These are phyloP conservation scores for Cornus controversa DNA, from an alignment of 148 eudicot genomes.

Conservation along the genomic window DNA sequence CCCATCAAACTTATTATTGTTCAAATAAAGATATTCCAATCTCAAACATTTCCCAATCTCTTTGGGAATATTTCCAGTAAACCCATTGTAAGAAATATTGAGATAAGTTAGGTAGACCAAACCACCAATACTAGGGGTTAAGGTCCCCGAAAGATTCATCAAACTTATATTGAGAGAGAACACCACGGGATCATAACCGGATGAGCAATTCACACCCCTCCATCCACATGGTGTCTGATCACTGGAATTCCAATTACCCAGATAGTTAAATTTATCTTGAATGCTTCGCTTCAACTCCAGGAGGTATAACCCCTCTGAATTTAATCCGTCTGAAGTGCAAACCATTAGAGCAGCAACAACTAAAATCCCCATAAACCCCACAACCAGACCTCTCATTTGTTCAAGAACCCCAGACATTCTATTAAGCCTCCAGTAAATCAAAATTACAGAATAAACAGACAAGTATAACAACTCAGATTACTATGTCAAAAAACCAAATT, in stretches of 20 bases:
- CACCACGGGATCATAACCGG: conserved; percentile 37
- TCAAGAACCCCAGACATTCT: conserved; percentile 40
- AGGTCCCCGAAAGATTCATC: conserved; percentile 72
- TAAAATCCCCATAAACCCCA: conserved; percentile 37
- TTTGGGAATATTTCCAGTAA: conserved; percentile 56
- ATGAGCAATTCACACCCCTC: conserved; percentile 75
- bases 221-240: conserved; percentile 83
- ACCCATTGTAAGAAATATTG: conserved; percentile 53
- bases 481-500: neutral
- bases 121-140: conserved; percentile 70
- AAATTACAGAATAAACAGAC: conserved; percentile 12
- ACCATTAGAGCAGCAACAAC: conserved; percentile 28
- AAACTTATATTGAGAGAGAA: conserved; percentile 54
- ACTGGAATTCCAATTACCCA: conserved; percentile 58
- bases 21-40: conserved; percentile 51
- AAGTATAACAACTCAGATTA: conserved; percentile 6
- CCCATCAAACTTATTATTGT: conserved; percentile 64
- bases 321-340: conserved; percentile 54
- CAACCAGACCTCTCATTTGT: conserved; percentile 25
- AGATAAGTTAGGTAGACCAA: conserved; percentile 44
- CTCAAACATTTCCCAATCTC: conserved; percentile 65
- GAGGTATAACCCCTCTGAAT: conserved; percentile 70
- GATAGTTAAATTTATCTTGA: conserved; percentile 40
- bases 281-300: conserved; percentile 60
- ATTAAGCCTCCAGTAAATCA: conserved; percentile 12